Percentiles rank a stretch among this genome's conserved stretches.
Evolutionary conservation across 2,329 filamentous ascomycete species (phyloP).

Genomic region (Diplodia scrobiculata): DNA sequence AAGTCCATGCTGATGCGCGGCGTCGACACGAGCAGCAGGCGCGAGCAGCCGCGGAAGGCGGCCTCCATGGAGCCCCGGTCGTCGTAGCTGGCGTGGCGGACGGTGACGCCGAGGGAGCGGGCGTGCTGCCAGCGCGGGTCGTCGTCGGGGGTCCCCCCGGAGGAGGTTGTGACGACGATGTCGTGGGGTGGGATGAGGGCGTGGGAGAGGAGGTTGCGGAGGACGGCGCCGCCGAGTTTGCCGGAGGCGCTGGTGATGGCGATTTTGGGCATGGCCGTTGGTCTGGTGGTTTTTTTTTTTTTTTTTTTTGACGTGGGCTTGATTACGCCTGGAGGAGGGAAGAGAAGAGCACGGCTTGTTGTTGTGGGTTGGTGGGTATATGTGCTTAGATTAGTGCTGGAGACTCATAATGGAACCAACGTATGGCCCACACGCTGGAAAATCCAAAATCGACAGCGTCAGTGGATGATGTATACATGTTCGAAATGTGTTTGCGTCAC

Average conservation of each 20-base stretch:
- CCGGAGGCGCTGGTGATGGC: slow-evolving; percentile 51
- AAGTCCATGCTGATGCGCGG: slow-evolving; percentile 51
- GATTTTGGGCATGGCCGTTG: slow-evolving; percentile 32
- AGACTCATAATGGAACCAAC: neutral
- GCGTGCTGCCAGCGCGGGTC: slow-evolving; percentile 37
- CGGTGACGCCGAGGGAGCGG: slow-evolving; percentile 38
- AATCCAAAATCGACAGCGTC: neutral
- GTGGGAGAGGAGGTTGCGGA: slow-evolving; percentile 48
- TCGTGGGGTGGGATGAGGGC: slow-evolving; percentile 43
- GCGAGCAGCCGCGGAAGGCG: slow-evolving; percentile 45
- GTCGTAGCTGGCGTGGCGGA: slow-evolving; percentile 39
- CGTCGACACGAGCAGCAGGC: slow-evolving; percentile 51
- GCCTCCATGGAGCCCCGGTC: slow-evolving; percentile 16
- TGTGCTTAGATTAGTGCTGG: neutral
- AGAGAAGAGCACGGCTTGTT: slow-evolving; percentile 6
- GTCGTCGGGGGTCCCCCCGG: neutral
- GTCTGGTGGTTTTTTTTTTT: neutral
- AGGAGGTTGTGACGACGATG: slow-evolving; percentile 43
- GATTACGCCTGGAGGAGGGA: neutral
- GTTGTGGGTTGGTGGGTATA: neutral
- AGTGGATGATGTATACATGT: neutral
- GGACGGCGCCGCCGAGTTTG: slow-evolving; percentile 50
- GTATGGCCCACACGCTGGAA: neutral
- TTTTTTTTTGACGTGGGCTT: too few relatives aligned
- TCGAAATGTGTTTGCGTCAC: neutral